Base-by-base conservation (phyloP, 148 eudicot genomes). In the Fallopia convolvulus region DNA sequence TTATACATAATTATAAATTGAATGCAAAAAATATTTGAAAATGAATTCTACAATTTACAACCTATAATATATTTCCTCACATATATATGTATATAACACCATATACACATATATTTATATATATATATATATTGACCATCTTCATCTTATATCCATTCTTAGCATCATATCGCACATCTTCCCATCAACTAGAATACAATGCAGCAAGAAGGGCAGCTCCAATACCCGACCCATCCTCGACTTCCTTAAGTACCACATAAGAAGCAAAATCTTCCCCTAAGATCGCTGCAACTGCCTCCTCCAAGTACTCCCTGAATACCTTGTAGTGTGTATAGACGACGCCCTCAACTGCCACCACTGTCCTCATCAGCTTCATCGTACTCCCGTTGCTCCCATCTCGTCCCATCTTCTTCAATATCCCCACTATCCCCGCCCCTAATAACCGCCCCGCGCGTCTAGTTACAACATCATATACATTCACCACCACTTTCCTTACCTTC, bases 181-280 rank as follows among this genome's bases (percentile, higher is more conserved):
- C 2, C 33, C 33, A 23, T 21, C 11, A 23, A 23, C 13, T 8
- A 23, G 36, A 73, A 46, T 88, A 78, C 2, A 88, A 80, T 41
- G 98, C 98, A 5, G 98, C 97, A 70, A 94, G 81, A 70, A 94
- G 92, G 46, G 96, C 97, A 5, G 96, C 97, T 44, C 98, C 97
- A 15, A 83, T 89, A 77, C 93, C 97, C 4, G 98, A 87, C 39
- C 98, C 98, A 74, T 92, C 97, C 85, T 92, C 92, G 8, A 86
- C 86, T 13, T 79, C 86, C 84, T 83, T 87, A n/a, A 94, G 85
- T 60, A 85, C 72, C 68, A 94, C 91, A 30, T 82, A 80, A 2
- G 89, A 84, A 15, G 96, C 81, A 1, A 87, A 41, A 6, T 94
- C 96, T 36, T 94, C 97, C 21, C 97, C 98, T 74, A 94, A 80